A percentile compares a stretch with the other conserved stretches of the same genome.
These are phyloP conservation scores for Cladochytrium replicatum DNA, from an alignment of 192 early-diverging fungal genomes.

Conservation along the genomic window DNA sequence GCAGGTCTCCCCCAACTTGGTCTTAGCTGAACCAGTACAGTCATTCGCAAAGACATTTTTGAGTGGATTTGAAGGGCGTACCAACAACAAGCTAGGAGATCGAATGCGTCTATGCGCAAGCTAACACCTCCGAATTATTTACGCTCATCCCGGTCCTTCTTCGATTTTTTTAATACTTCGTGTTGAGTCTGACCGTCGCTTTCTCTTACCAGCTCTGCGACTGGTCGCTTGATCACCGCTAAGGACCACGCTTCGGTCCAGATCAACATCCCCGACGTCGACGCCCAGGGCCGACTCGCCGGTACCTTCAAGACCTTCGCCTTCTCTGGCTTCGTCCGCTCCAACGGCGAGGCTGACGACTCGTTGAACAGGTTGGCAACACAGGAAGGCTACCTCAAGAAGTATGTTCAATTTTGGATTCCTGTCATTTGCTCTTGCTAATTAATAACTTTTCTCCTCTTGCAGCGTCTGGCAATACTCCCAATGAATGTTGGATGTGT, in stretches of 20 bases:
- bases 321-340: conserved; percentile 85
- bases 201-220: conserved; percentile 67
- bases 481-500: conserved; percentile 25
- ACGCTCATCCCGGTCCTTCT: not conserved
- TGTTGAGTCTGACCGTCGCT: not conserved
- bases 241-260: conserved; percentile 99
- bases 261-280: conserved; percentile 91
- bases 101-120: conserved; percentile 4
- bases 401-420: conserved; percentile 24
- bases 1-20: too few relatives aligned
- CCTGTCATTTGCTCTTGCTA: not conserved
- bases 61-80: too few relatives aligned
- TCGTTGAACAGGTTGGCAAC: conserved; percentile 89
- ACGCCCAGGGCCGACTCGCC: conserved; percentile 67
- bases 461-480: conserved; percentile 31
- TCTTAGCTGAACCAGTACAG: too few relatives aligned
- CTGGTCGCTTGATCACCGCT: conserved; percentile 93
- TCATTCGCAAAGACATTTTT: too few relatives aligned
- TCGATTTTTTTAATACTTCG: not conserved
- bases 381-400: conserved; percentile 54
- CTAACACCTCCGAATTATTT: conserved; percentile 3
- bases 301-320: conserved; percentile 77
- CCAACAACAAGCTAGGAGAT: too few relatives aligned
- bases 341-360: conserved; percentile 88
- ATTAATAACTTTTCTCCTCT: not conserved